Conservation (phyloP, 345 rosid species). For the Sonneratia caseolaris region DNA sequence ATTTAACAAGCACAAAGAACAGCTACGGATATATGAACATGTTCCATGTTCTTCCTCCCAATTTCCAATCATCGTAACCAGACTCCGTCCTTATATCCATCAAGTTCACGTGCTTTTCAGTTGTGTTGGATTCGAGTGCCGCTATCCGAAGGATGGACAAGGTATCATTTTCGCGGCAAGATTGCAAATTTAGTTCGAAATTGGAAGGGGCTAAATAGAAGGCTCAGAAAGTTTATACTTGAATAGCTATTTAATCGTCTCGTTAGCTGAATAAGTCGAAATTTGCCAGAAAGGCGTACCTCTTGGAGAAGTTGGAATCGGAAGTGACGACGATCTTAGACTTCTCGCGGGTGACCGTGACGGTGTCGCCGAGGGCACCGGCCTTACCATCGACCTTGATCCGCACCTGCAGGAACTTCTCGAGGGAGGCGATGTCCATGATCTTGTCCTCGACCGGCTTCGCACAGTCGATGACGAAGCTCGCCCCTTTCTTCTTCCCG, state of each 20-base stretch:
- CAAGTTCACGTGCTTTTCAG: too few relatives aligned
- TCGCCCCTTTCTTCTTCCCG: constrained; percentile 39
- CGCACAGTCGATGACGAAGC: constrained; percentile 30
- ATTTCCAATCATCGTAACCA: too few relatives aligned
- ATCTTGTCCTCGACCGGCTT: constrained; percentile 40
- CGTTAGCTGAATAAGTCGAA: background rate
- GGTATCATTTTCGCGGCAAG: too few relatives aligned
- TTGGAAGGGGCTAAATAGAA: too few relatives aligned
- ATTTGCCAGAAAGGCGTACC: constrained; percentile 19
- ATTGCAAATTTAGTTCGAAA: too few relatives aligned
- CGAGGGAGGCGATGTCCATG: constrained; percentile 42
- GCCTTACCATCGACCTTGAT: constrained; percentile 43
- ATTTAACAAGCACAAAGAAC: too few relatives aligned
- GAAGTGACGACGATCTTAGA: constrained; percentile 42
- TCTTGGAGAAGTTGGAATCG: constrained; percentile 58
- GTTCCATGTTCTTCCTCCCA: too few relatives aligned
- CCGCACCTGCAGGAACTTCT: constrained; percentile 40
- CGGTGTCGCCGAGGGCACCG: constrained; percentile 33
- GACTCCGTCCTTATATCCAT: too few relatives aligned
- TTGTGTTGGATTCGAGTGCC: too few relatives aligned
- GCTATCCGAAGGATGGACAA: too few relatives aligned
- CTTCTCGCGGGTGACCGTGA: constrained; percentile 33
- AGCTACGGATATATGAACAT: too few relatives aligned
- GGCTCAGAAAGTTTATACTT: too few relatives aligned
- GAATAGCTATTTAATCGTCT: background rate